Base-by-base conservation (phyloP, 768 basidiomycete species). In the Suillus clintonianus region DNA sequence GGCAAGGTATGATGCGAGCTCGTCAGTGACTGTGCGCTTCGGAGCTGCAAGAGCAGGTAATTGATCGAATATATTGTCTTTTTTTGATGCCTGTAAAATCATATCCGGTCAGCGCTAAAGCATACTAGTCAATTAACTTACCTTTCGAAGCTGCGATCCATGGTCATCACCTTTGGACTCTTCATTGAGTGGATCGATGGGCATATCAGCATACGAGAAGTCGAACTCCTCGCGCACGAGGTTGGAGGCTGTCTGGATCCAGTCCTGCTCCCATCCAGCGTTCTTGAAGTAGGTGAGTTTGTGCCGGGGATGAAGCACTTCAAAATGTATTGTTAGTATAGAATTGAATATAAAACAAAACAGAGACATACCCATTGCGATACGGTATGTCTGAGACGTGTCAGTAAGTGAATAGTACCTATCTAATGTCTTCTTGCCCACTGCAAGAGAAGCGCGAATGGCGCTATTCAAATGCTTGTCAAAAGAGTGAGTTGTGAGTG, bases 351-450 rank as follows among this genome's bases (percentile, higher is more conserved):
- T n/a, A n/a, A n/a, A n/a, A n/a, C n/a, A n/a, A n/a, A n/a, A n/a
- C n/a, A n/a, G n/a, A n/a, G n/a, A n/a, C n/a, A n/a, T n/a, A 75
- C 74, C 59, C 72, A 75, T 75, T 5, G 71, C 71, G 45, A 76
- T 75, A 1, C 67, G 63, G 55, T 75, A 75, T 0, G 68, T 55
- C 13, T 68, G 64, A 1, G 72, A 71, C 4, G 11, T 27, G 51
- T 76, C 71, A 0, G 67, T 75, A 7, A 63, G 39, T 0, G 62
- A 61, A 51, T 76, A 77, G 48, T 76, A 77, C 8, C 51, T 24
- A 50, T 73, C 73, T 0, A 77, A 53, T 0, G 65, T 71, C 10
- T 61, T 64, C 51, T 71, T 71, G 13, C 67, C 70, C 2, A 74
- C 53, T 0, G 11, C 36, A 1, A 72, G 37, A 0, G 69, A 48